phyloP scores from a whole-genome alignment of 2,329 filamentous ascomycete genomes.

The Exserohilum rostratum region DNA sequence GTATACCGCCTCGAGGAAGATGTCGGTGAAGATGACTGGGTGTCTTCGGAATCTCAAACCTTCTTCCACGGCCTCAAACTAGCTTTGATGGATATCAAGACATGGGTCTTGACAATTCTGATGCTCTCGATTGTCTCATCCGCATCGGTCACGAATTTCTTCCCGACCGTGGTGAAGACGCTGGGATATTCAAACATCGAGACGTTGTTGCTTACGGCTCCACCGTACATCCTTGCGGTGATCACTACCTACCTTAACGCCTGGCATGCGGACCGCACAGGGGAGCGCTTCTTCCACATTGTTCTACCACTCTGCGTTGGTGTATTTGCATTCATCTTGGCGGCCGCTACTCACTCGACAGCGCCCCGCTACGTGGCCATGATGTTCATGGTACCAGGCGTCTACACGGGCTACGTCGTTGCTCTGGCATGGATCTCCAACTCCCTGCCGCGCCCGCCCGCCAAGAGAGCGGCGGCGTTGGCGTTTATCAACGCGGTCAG shows the following conservation, averaged over 20 bases:
- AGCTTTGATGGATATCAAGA: conserved; percentile 50
- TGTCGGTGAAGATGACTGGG: conserved; percentile 50
- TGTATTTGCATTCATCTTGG: conserved; percentile 70
- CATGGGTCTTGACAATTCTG: conserved; percentile 49
- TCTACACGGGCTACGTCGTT: conserved; percentile 68
- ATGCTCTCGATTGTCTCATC: conserved; percentile 50
- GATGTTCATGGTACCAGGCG: conserved; percentile 70
- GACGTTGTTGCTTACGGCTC: conserved; percentile 56
- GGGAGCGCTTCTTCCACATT: conserved; percentile 74
- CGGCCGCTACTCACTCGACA: conserved; percentile 64
- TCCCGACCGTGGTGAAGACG: conserved; percentile 67
- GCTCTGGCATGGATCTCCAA: conserved; percentile 77
- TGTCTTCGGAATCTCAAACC: conserved; percentile 41
- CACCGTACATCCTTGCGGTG: conserved; percentile 58
- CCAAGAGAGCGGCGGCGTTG: conserved; percentile 74
- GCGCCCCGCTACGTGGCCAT: conserved; percentile 72
- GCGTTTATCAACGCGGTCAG: conserved; percentile 77
- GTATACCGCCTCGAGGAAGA: conserved; percentile 47
- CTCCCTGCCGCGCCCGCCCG: conserved; percentile 74
- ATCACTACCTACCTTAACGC: conserved; percentile 69
- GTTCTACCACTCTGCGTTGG: conserved; percentile 66
- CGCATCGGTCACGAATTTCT: conserved; percentile 57
- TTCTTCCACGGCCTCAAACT: conserved; percentile 50
- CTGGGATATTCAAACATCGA: conserved; percentile 62
- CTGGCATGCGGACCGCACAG: conserved; percentile 73